A percentile compares a stretch with the other conserved stretches of the same genome.
These are phyloP conservation scores for Atkinsonella texensis DNA, from an alignment of 2,329 filamentous ascomycete genomes.

Conservation along the genomic window DNA sequence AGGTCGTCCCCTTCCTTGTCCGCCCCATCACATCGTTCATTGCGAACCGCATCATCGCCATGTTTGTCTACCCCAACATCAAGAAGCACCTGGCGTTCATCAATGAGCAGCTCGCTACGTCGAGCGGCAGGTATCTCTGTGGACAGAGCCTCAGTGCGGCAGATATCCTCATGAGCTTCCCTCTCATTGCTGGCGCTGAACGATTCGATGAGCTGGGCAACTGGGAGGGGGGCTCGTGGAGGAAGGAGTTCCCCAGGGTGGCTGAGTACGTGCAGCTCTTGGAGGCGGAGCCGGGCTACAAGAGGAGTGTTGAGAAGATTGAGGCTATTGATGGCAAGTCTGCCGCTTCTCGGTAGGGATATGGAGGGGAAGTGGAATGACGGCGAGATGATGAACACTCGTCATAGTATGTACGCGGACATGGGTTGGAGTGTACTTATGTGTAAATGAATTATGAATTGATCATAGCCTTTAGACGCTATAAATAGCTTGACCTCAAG, in stretches of 20 bases:
- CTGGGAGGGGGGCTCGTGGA: slow-evolving; percentile 29
- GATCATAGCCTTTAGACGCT: no score
- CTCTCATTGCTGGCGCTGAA: slow-evolving; percentile 31
- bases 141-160: slow-evolving; percentile 36
- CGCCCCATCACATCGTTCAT: slow-evolving; percentile 37
- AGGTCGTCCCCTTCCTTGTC: slow-evolving; percentile 40
- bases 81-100: slow-evolving; percentile 36
- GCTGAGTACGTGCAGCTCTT: slow-evolving; percentile 35
- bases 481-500: no score
- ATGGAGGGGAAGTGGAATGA: neutral
- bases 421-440: no score
- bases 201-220: slow-evolving; percentile 27
- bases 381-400: no score
- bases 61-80: slow-evolving; percentile 35
- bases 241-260: slow-evolving; percentile 29
- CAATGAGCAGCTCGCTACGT: slow-evolving; percentile 35
- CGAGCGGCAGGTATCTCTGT: slow-evolving; percentile 35
- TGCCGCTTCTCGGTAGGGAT: slow-evolving; percentile 8
- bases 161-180: slow-evolving; percentile 42
- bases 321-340: slow-evolving; percentile 34
- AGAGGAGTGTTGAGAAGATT: slow-evolving; percentile 35
- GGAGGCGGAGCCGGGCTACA: slow-evolving; percentile 34
- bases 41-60: slow-evolving; percentile 26
- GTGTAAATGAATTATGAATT: no score
- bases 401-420: no score